Conservation (phyloP, 306 rosid species). For the Begonia loranthoides region DNA sequence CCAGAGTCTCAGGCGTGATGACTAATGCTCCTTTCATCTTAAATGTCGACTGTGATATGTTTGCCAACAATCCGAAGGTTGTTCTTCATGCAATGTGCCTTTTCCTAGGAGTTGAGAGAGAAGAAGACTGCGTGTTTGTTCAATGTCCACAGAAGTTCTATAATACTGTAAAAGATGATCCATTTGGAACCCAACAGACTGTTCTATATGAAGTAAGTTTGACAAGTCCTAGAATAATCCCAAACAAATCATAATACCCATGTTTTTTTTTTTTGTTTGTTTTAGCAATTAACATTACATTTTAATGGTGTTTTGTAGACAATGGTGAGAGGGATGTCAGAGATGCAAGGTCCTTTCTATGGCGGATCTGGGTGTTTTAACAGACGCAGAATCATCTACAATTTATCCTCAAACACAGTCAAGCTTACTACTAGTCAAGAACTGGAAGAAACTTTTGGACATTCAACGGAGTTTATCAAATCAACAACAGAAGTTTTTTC, state of each 20-base stretch:
- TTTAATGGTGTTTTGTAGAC: background rate
- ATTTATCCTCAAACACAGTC: background rate
- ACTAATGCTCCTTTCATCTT: constrained; percentile 55
- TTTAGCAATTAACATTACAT: too few species aligned
- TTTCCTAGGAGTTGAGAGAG: constrained; percentile 23
- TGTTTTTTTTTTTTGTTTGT: too few species aligned
- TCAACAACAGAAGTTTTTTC: background rate
- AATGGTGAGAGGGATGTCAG: constrained; percentile 8
- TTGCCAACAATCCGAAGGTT: constrained; percentile 36
- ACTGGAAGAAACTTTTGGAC: constrained; percentile 10
- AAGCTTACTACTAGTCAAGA: background rate
- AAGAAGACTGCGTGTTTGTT: constrained; percentile 40
- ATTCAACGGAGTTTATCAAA: constrained; percentile 8
- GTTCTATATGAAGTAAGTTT: constrained; percentile 15
- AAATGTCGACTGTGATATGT: constrained; percentile 72
- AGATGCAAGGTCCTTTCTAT: constrained; percentile 10
- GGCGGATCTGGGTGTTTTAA: constrained; percentile 13
- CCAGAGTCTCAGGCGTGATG: constrained; percentile 57
- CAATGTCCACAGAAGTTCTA: constrained; percentile 47
- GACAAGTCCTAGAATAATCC: too few species aligned
- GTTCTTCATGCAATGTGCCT: constrained; percentile 32
- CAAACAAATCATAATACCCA: too few species aligned
- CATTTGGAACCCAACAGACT: constrained; percentile 35
- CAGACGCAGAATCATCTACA: constrained; percentile 11
- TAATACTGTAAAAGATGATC: constrained; percentile 41